Percentiles rank a stretch among this genome's conserved stretches.
phyloP scores from a whole-genome alignment of 139 green algal genomes.

The Auxenochlorella pyrenoidosa region DNA sequence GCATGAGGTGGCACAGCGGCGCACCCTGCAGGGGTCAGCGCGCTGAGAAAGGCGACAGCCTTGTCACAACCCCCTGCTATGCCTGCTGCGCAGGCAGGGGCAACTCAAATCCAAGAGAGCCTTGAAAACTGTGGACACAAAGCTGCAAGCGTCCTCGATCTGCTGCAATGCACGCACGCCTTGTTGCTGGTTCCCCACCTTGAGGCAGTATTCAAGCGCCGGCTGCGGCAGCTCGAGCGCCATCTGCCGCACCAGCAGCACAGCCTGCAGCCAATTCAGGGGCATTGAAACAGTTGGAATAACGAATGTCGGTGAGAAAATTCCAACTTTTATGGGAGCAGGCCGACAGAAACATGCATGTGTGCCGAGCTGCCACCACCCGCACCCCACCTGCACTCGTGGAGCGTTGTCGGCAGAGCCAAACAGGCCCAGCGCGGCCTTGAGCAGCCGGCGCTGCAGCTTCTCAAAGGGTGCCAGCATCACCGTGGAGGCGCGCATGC shows the following conservation, averaged over 20 bases:
- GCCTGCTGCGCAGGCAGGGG: no score
- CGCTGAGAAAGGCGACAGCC: no score
- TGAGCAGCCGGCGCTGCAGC: conserved; percentile 80
- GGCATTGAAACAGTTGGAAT: neutral
- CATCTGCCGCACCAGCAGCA: conserved; percentile 89
- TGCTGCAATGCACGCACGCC: no score
- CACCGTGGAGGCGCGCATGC: conserved; percentile 69
- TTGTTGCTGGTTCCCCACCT: conserved; percentile 36
- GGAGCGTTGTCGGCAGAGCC: conserved; percentile 65
- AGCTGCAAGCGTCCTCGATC: no score
- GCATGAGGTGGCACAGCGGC: neutral
- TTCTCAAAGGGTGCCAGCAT: conserved; percentile 80
- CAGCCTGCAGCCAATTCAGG: conserved; percentile 53
- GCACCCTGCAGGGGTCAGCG: neutral
- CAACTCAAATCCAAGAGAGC: no score
- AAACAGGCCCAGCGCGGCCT: conserved; percentile 79
- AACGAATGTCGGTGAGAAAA: no score
- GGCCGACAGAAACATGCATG: no score
- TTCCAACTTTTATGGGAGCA: no score
- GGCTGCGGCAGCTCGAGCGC: conserved; percentile 70
- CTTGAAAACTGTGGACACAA: no score
- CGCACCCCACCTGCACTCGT: conserved; percentile 65
- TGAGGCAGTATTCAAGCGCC: conserved; percentile 75
- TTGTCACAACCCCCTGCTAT: no score
- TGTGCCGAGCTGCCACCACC: no score